These are phyloP conservation scores for Skeletonema grethae DNA, from an alignment of 108 stramenopile genomes.

Conservation along the genomic window DNA sequence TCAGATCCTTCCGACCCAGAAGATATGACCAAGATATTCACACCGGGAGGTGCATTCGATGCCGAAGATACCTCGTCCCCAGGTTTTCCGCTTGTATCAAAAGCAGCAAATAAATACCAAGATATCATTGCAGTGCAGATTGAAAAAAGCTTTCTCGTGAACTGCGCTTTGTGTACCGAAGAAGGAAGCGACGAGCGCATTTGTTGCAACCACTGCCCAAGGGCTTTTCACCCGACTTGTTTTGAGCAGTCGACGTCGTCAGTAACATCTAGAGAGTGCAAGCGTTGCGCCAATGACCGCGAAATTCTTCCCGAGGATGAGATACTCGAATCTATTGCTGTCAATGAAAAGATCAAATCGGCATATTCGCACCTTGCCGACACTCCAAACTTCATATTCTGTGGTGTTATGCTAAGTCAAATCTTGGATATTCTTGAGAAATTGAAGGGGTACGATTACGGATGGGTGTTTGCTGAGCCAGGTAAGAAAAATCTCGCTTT, in stretches of 20 bases:
- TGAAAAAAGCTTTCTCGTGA: constrained; percentile 7
- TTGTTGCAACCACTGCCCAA: constrained; percentile 40
- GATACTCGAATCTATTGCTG: constrained; percentile 11
- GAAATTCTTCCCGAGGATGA: constrained; percentile 31
- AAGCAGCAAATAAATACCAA: constrained; percentile 19
- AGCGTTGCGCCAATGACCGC: constrained; percentile 28
- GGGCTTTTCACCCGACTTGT: constrained; percentile 35
- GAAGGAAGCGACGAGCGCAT: constrained; percentile 19
- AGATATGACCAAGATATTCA: constrained; percentile 60
- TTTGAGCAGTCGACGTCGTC: constrained; percentile 17
- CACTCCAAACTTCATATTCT: constrained; percentile 21
- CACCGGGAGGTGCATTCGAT: constrained; percentile 34
- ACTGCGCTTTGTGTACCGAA: constrained; percentile 9
- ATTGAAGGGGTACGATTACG: constrained; percentile 31
- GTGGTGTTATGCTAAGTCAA: constrained; percentile 21
- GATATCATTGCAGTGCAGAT: constrained; percentile 14
- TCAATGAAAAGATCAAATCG: constrained; percentile 16
- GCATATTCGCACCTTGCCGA: constrained; percentile 32
- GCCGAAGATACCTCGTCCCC: constrained; percentile 15
- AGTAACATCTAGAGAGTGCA: constrained; percentile 26
- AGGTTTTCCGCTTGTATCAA: not conserved
- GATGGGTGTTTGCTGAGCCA: constrained; percentile 40
- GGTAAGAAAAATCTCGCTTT: not conserved
- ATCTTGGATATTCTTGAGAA: constrained; percentile 14
- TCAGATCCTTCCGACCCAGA: constrained; percentile 54